phyloP scores from a whole-genome alignment of 164 flowering plant genomes.

The Umbellularia californica region DNA sequence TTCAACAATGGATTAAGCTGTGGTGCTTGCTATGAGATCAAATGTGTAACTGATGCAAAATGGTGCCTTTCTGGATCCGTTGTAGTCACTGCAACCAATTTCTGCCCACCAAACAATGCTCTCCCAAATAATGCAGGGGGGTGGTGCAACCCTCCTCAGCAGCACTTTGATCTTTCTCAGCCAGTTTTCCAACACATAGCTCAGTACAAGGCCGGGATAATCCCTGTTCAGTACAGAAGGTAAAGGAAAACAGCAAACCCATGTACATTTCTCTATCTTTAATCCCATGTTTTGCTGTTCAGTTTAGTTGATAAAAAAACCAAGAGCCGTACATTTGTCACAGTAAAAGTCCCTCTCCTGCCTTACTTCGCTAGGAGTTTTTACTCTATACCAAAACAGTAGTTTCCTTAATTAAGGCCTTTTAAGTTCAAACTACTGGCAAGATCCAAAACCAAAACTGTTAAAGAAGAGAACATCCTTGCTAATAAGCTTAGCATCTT shows the following conservation, averaged over 20 bases:
- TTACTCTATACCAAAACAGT: too few species aligned
- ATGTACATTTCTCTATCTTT: background rate
- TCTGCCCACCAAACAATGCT: conserved; percentile 57
- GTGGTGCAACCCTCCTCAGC: conserved; percentile 65
- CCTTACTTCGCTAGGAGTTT: too few species aligned
- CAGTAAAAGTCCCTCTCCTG: background rate
- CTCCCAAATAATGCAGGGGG: conserved; percentile 30
- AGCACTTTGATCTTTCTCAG: conserved; percentile 69
- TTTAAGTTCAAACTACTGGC: too few species aligned
- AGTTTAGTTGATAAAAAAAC: background rate
- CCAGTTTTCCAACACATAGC: conserved; percentile 67
- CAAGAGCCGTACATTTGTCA: background rate
- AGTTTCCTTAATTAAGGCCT: too few species aligned
- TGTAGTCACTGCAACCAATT: conserved; percentile 69
- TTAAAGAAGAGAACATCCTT: too few species aligned
- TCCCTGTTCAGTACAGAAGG: conserved; percentile 69
- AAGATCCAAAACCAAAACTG: too few species aligned
- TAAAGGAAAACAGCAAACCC: conserved; percentile 6
- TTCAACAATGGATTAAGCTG: conserved; percentile 69
- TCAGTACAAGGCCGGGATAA: conserved; percentile 62
- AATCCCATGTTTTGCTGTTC: background rate
- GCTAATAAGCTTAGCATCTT: too few species aligned
- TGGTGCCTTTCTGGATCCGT: conserved; percentile 64
- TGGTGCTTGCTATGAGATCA: conserved; percentile 63
- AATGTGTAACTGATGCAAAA: conserved; percentile 51